These are phyloP conservation scores for Aureobasidium subglaciale DNA, from an alignment of 2,329 filamentous ascomycete genomes.

Conservation along the genomic window DNA sequence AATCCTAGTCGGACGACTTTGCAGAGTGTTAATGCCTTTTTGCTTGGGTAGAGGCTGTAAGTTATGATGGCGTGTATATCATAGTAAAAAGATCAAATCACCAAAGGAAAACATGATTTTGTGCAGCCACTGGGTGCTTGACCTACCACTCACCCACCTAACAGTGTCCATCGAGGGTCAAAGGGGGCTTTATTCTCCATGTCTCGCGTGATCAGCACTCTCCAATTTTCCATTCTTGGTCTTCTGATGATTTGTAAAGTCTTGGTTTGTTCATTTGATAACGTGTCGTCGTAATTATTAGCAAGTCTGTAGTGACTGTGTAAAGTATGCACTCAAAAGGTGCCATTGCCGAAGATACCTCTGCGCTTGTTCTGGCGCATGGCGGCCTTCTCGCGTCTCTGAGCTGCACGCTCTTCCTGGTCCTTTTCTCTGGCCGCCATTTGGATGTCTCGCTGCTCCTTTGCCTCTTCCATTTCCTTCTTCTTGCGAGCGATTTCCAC, in stretches of 20 bases:
- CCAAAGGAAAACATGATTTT: too few species aligned
- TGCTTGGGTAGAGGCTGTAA: slow-evolving; percentile 46
- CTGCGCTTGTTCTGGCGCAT: slow-evolving; percentile 19
- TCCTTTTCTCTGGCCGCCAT: slow-evolving; percentile 27
- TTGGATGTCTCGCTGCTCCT: slow-evolving; percentile 26
- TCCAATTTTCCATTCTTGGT: too few species aligned
- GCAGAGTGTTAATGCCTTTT: slow-evolving; percentile 83
- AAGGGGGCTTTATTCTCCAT: too few species aligned
- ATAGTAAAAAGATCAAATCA: too few species aligned
- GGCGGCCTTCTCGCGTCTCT: slow-evolving; percentile 26
- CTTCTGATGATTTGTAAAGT: background rate
- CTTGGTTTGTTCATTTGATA: background rate
- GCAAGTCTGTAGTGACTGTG: background rate
- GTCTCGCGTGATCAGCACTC: too few species aligned
- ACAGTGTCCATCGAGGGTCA: too few species aligned
- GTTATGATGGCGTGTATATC: too few species aligned
- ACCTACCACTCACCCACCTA: too few species aligned
- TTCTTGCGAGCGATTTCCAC: slow-evolving; percentile 29
- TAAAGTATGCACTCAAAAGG: slow-evolving; percentile 12
- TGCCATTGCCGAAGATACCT: slow-evolving; percentile 20
- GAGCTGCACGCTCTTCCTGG: slow-evolving; percentile 22
- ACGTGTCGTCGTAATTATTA: background rate
- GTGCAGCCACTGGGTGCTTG: too few species aligned
- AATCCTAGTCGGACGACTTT: slow-evolving; percentile 81
- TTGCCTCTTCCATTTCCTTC: slow-evolving; percentile 30